phyloP scores from a whole-genome alignment of 2,329 filamentous ascomycete species.

The Pestalotiopsis sp. region DNA sequence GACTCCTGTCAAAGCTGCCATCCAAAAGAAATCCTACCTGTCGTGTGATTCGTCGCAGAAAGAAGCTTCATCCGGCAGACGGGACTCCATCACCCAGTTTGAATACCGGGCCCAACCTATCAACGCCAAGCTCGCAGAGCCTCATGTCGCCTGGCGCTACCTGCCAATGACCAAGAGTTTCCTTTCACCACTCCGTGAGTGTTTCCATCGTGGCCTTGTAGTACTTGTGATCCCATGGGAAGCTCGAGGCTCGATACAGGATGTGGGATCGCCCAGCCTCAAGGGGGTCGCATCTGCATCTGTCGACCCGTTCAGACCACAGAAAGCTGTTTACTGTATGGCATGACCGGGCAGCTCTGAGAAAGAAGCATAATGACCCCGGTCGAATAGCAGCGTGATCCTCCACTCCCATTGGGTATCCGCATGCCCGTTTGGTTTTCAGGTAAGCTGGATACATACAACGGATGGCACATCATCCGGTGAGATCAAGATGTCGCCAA shows the following conservation, averaged over 20 bases:
- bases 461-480: conserved; percentile 15
- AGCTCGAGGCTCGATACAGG: background rate
- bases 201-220: background rate
- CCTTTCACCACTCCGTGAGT: background rate
- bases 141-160: background rate
- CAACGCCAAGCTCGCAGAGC: background rate
- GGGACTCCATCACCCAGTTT: background rate
- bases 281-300: background rate
- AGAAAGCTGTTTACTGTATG: background rate
- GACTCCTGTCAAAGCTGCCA: conserved; percentile 10
- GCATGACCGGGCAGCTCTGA: background rate
- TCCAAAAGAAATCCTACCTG: background rate
- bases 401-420: background rate
- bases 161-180: background rate
- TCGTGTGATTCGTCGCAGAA: conserved; percentile 13
- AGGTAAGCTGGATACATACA: background rate
- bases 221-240: background rate
- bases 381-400: background rate
- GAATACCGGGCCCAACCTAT: background rate
- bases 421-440: background rate
- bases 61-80: background rate
- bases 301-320: background rate
- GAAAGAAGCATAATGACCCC: background rate
- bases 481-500: conserved; percentile 1
- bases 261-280: background rate